Evolutionary conservation across 2,329 filamentous ascomycete species (phyloP), one percentile per base, ranked within the genome.

Genomic region (Alternaria sp.): DNA sequence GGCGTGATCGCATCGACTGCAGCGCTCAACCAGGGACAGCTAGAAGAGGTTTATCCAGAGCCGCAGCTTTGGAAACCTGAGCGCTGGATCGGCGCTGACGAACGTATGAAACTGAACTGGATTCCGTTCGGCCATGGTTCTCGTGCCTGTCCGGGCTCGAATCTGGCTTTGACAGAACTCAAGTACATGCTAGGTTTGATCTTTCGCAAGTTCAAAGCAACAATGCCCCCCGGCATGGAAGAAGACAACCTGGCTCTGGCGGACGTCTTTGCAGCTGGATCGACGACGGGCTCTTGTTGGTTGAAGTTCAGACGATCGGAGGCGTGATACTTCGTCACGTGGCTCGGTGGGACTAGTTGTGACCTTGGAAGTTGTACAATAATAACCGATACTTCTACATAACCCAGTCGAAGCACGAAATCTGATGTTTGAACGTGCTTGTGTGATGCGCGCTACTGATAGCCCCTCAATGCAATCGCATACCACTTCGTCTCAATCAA

Each of bases 91-190:
- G 19, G 43, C 36, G 28, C 55, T 19, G 30, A 58, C 10, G 55
- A 58, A 30, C 55, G 55, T 51, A 58, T 58, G 55, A 58, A 51
- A 26, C 55, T 50, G 26, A 58, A 58, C 36, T 58, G 55, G 55
- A 58, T 51, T 11, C 55, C 55, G 15, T 58, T 58, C 28, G 55
- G 55, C 10, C 21, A 25, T 58, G 55, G 55, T 43, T 58, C 44
- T 43, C 55, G 55, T 36, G 30, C 55, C 9, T 58, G 55, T 51
- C 55, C 46, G 28, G 55, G 55, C 21, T 17, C 55, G 13, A 58
- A 58, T 58, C 55, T 57, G 28, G 55, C 55, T 49, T 49, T 57
- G 43, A 57, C 55, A 21, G 55, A 57, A 19, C 55, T 57, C 25
- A 57, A 50, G 36, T 57, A 57, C 36, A 57, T 57, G 43, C 17